Base-by-base conservation (phyloP, 169 alveolate genomes). In the Blepharisma undulans region DNA sequence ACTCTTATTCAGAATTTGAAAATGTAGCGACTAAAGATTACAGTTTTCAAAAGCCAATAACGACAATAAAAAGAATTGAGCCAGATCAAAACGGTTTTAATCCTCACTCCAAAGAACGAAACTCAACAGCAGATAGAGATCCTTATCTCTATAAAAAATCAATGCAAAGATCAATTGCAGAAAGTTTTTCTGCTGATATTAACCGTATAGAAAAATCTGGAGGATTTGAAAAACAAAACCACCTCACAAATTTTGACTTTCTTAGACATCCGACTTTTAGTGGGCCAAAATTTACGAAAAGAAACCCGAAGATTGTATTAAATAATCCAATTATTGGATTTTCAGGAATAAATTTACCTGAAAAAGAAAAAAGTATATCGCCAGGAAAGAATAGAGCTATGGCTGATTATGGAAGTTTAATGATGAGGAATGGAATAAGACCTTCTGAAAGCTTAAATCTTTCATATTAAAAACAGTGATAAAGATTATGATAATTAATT, bases 281-380 rank as follows among this genome's bases (percentile, higher is more conserved):
- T 22, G 76, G 60, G 34, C 89, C 74, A 14, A 82, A 60, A 30
- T 82, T 36, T n/a, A 82, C 89, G 14, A 34, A 82, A 34, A 25
- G 36, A 22, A 34, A 60, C 7, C 89, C 89, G 74, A 82, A 82
- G 18, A 82, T 82, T 82, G 36, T 82, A 32, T 60, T 82, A 78
- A 34, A 27, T 22, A 82, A 59, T 30, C 89, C 89, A 8, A 82
- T 82, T n/a, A 82, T 72, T 22, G 89, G 89, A 3, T 21, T n/a
- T 36, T 32, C 89, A 5, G 66, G 66, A 18, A 48, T 48, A 48
- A 48, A 48, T 48, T 48, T 48, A 0, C 66, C 66, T 48, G 66
- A 48, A 48, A 48, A 5, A 48, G 66, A 48, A 18, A 48, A 48
- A 48, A 48, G 66, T 48, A 48, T 48, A 18, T 48, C 66, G 7